Conservation (phyloP, 2,329 filamentous ascomycete genomes). For the Pyrenochaeta sp. region DNA sequence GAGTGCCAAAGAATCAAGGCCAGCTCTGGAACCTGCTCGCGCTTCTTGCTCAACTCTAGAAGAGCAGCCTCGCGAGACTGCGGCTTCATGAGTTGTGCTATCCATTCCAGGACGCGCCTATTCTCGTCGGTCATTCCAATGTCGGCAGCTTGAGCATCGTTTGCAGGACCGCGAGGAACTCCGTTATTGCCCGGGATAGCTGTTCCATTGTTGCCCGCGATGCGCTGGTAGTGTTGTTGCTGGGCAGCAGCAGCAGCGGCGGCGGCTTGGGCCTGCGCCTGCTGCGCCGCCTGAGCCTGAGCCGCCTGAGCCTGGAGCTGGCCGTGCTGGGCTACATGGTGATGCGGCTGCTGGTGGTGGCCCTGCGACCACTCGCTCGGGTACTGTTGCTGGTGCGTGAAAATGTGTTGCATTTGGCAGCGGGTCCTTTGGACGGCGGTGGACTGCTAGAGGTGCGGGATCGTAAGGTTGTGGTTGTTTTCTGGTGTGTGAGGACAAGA, state of each 20-base stretch:
- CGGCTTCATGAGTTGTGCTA: constrained; percentile 88
- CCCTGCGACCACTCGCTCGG: constrained; percentile 61
- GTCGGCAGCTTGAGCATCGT: constrained; percentile 48
- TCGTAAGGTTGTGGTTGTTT: constrained; percentile 8
- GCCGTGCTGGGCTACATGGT: constrained; percentile 50
- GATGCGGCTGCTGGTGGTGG: constrained; percentile 50
- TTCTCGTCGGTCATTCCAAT: constrained; percentile 83
- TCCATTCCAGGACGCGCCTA: constrained; percentile 88
- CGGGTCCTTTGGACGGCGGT: constrained; percentile 21
- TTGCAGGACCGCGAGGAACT: constrained; percentile 46
- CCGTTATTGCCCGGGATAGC: constrained; percentile 46
- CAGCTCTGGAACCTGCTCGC: constrained; percentile 95
- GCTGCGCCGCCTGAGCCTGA: constrained; percentile 59
- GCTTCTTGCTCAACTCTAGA: constrained; percentile 96
- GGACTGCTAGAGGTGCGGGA: constrained; percentile 7
- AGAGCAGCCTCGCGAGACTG: constrained; percentile 87
- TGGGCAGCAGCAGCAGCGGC: constrained; percentile 60
- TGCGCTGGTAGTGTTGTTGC: constrained; percentile 72
- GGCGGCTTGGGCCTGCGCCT: constrained; percentile 54
- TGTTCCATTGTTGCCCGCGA: constrained; percentile 70
- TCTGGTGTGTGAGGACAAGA: constrained; percentile 8
- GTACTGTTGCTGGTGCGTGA: constrained; percentile 69
- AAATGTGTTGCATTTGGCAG: constrained; percentile 65
- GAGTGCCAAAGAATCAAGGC: constrained; percentile 98
- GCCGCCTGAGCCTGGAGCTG: constrained; percentile 50